phyloP scores from a whole-genome alignment of 495 filamentous ascomycete genomes.

The Penicillium macrosclerotiorum region DNA sequence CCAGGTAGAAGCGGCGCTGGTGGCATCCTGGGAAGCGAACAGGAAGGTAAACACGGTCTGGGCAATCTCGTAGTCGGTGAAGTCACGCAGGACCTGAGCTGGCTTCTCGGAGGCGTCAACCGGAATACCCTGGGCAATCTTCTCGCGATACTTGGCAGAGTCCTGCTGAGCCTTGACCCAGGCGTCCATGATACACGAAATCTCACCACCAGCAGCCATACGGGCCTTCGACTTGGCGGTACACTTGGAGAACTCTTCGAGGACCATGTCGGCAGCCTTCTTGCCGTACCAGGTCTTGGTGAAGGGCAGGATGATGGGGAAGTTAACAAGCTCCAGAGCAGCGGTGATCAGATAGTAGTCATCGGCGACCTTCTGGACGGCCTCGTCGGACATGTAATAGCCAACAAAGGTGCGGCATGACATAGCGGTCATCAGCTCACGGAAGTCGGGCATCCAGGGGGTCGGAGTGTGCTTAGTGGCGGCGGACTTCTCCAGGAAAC shows the following conservation, averaged over 20 bases:
- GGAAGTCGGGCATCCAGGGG: slow-evolving; percentile 90
- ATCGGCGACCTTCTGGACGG: slow-evolving; percentile 91
- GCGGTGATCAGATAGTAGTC: slow-evolving; percentile 97
- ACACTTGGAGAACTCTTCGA: slow-evolving; percentile 86
- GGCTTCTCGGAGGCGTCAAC: slow-evolving; percentile 77
- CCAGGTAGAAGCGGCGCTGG: slow-evolving; percentile 89
- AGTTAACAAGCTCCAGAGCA: slow-evolving; percentile 95
- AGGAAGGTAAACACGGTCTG: slow-evolving; percentile 97
- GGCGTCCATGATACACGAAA: slow-evolving; percentile 89
- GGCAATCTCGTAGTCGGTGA: slow-evolving; percentile 88
- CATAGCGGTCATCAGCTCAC: slow-evolving; percentile 93
- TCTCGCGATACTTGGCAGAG: slow-evolving; percentile 74
- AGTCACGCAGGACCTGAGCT: slow-evolving; percentile 73
- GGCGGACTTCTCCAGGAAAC: slow-evolving; percentile 69
- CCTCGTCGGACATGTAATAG: slow-evolving; percentile 86
- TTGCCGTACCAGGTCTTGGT: slow-evolving; percentile 98
- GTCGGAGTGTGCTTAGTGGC: slow-evolving; percentile 66
- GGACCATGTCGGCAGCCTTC: slow-evolving; percentile 89
- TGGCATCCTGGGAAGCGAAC: slow-evolving; percentile 97
- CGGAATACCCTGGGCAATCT: slow-evolving; percentile 63
- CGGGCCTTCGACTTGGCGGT: slow-evolving; percentile 88
- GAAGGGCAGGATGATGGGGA: slow-evolving; percentile 94
- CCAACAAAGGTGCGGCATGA: slow-evolving; percentile 96
- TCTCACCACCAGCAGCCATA: slow-evolving; percentile 86
- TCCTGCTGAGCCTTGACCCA: slow-evolving; percentile 87